A percentile compares a stretch with the other conserved stretches of the same genome.
These are phyloP conservation scores for Acacia melanoxylon DNA, from an alignment of 306 rosid species.

Conservation along the genomic window DNA sequence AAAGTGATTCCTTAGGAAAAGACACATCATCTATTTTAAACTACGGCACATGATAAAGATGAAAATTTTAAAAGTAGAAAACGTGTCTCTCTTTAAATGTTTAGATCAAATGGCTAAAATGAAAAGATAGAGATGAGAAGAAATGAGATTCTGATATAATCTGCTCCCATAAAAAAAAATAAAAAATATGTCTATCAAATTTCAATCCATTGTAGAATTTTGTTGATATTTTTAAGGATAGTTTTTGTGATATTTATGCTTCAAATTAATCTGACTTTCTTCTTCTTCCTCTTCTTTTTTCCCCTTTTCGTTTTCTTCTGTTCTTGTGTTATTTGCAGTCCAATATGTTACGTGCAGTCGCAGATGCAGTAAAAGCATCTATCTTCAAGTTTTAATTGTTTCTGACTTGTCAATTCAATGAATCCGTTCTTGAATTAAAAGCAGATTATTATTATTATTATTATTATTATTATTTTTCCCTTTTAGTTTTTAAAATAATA, in stretches of 20 bases:
- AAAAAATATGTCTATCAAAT: too few species aligned
- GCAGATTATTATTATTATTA: neutral
- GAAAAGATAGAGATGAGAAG: too few species aligned
- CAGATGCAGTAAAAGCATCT: neutral
- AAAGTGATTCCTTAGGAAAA: too few species aligned
- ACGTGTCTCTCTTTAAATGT: too few species aligned
- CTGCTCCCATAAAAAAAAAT: too few species aligned
- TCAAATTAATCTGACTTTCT: neutral
- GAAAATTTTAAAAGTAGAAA: too few species aligned
- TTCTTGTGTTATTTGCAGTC: neutral
- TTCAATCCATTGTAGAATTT: slow-evolving; percentile 25
- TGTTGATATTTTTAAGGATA: slow-evolving; percentile 20
- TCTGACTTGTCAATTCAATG: neutral
- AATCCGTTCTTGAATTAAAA: neutral
- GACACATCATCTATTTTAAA: too few species aligned
- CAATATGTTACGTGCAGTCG: neutral
- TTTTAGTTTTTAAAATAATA: too few species aligned
- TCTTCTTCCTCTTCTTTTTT: neutral
- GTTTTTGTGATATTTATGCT: neutral
- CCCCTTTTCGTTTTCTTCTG: neutral
- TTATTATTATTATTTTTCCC: too few species aligned
- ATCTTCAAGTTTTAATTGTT: neutral
- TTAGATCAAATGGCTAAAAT: too few species aligned
- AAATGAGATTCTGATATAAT: too few species aligned
- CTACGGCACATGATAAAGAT: too few species aligned